phyloP scores from a whole-genome alignment of 306 rosid genomes.

The Lagenaria siceraria region DNA sequence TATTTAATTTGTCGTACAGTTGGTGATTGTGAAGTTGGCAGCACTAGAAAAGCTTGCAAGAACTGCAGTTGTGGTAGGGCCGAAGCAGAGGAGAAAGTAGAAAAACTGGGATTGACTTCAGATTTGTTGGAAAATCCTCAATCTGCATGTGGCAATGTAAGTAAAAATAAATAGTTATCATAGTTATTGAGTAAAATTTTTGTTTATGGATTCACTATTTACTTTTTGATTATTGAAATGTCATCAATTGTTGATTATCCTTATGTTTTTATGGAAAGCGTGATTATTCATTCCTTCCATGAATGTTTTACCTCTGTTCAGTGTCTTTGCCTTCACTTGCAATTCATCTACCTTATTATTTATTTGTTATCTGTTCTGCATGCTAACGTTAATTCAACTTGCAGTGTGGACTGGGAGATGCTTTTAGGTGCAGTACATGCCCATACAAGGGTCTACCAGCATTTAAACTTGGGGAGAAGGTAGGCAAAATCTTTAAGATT shows the following conservation, averaged over 20 bases:
- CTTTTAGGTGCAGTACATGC: constrained; percentile 86
- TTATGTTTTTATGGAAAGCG: background rate
- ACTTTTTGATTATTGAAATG: background rate
- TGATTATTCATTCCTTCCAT: background rate
- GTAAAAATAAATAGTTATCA: constrained; percentile 2
- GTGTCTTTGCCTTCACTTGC: background rate
- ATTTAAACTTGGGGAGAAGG: constrained; percentile 95
- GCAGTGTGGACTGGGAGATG: constrained; percentile 98
- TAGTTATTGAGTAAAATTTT: background rate
- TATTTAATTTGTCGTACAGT: constrained; percentile 20
- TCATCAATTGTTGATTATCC: background rate
- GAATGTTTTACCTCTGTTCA: background rate
- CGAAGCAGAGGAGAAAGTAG: constrained; percentile 70
- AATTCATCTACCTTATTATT: background rate
- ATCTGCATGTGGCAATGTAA: constrained; percentile 88
- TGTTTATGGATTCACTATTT: background rate
- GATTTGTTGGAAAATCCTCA: constrained; percentile 74
- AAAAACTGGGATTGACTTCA: constrained; percentile 56
- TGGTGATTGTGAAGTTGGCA: constrained; percentile 78
- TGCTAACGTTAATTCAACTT: constrained; percentile 7
- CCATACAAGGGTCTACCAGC: constrained; percentile 95
- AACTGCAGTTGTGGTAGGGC: constrained; percentile 90
- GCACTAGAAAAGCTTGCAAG: constrained; percentile 90
- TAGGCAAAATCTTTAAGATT: constrained; percentile 10
- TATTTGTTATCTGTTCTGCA: background rate